Conservation (phyloP, 1,284 basidiomycete species). For the Naganishia sp. region DNA sequence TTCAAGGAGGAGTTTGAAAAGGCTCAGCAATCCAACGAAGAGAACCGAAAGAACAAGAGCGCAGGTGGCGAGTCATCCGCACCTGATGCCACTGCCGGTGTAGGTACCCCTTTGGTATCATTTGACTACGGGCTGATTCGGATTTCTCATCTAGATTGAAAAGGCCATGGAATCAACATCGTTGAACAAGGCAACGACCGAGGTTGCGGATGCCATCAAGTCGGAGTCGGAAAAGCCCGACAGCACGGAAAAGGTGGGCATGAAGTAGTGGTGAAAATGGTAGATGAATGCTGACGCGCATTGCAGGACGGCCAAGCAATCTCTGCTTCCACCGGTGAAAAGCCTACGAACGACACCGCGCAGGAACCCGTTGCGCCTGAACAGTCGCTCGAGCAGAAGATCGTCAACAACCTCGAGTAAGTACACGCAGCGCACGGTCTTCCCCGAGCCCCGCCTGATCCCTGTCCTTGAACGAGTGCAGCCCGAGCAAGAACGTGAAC, state of each 20-base stretch:
- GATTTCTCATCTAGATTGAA: conserved; percentile 45
- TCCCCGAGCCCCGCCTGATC: not conserved
- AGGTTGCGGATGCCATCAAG: conserved; percentile 35
- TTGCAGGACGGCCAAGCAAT: conserved; percentile 20
- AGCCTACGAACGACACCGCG: conserved; percentile 36
- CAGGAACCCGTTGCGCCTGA: conserved; percentile 33
- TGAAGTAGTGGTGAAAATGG: not conserved
- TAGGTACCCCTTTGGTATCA: conserved; percentile 37
- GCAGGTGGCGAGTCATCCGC: conserved; percentile 37
- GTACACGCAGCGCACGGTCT: not conserved
- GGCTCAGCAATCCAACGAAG: conserved; percentile 71
- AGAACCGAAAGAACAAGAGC: conserved; percentile 41
- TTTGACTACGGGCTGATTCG: conserved; percentile 37
- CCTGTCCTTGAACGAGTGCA: not conserved
- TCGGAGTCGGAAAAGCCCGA: conserved; percentile 47
- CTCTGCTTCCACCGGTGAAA: conserved; percentile 12
- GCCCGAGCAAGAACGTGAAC: conserved; percentile 9
- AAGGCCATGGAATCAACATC: conserved; percentile 38
- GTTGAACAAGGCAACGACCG: conserved; percentile 36
- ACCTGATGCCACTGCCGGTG: conserved; percentile 35
- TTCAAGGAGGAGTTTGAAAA: conserved; percentile 87
- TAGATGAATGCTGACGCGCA: not conserved
- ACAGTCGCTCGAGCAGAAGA: conserved; percentile 29
- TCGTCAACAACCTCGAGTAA: conserved; percentile 23
- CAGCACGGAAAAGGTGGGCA: conserved; percentile 43